Evolutionary conservation across 345 rosid genomes (phyloP).

Genomic region (Schrenkiella parvula): DNA sequence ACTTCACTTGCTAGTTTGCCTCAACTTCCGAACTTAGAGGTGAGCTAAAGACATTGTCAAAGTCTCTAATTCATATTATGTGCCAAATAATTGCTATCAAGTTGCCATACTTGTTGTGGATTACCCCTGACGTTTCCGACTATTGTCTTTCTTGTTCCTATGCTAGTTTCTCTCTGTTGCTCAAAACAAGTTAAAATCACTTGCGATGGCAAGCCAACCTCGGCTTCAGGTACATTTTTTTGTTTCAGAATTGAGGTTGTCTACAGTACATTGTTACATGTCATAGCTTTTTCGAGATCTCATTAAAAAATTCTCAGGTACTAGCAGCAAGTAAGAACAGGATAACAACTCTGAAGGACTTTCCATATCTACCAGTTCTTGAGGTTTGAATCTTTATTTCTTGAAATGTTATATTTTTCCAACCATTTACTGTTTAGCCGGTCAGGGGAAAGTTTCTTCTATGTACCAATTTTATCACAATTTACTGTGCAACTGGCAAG

Average conservation of each 20-base stretch:
- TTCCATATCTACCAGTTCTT: slow-evolving; percentile 84
- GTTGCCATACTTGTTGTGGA: background rate
- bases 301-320: slow-evolving; percentile 45
- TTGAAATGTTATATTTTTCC: background rate
- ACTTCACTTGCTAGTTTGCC: slow-evolving; percentile 91
- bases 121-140: background rate
- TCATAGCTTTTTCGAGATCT: slow-evolving; percentile 6
- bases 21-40: slow-evolving; percentile 96
- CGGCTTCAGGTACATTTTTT: slow-evolving; percentile 72
- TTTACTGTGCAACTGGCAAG: background rate
- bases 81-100: slow-evolving; percentile 14
- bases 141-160: background rate
- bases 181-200: slow-evolving; percentile 90
- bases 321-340: slow-evolving; percentile 97
- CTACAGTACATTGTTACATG: background rate
- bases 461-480: background rate
- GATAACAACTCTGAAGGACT: slow-evolving; percentile 85
- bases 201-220: slow-evolving; percentile 97
- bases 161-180: slow-evolving; percentile 94
- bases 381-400: slow-evolving; percentile 49
- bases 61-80: background rate
- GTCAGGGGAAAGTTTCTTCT: background rate
- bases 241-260: slow-evolving; percentile 9
- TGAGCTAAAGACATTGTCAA: slow-evolving; percentile 31
- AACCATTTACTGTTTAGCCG: background rate